A percentile compares a stretch with the other conserved stretches of the same genome.
Evolutionary conservation across 768 basidiomycete genomes (phyloP).

Genomic region (Tylopilus vinaceipallidus): DNA sequence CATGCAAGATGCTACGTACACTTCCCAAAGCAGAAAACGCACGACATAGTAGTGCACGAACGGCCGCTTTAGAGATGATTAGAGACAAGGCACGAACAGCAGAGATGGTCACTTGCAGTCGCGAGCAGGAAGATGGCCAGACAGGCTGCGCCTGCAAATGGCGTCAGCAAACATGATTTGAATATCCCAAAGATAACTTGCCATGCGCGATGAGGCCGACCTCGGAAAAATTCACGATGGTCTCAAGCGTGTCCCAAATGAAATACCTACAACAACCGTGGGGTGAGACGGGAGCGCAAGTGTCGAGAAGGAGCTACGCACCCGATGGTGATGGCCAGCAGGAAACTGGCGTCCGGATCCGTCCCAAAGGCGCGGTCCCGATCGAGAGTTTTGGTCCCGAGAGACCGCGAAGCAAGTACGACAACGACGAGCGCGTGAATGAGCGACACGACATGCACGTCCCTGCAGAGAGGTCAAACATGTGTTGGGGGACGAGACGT

Average conservation of each 20-base stretch:
- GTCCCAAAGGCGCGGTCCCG: conserved; percentile 78
- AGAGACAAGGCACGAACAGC: conserved; percentile 1
- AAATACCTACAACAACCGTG: conserved; percentile 53
- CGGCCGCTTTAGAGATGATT: conserved; percentile 46
- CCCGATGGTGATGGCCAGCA: conserved; percentile 72
- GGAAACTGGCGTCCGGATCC: conserved; percentile 53
- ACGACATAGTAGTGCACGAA: conserved; percentile 79
- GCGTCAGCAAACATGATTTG: conserved; percentile 1
- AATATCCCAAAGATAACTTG: conserved; percentile 20
- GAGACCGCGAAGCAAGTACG: conserved; percentile 55
- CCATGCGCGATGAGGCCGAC: conserved; percentile 80
- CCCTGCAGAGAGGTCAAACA: conserved; percentile 42
- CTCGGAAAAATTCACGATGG: conserved; percentile 63
- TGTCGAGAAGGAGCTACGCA: conserved; percentile 32
- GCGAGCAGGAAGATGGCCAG: conserved; percentile 60
- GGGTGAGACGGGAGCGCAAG: neutral
- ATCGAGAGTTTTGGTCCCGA: conserved; percentile 46
- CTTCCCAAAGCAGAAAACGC: conserved; percentile 82
- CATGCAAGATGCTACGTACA: conserved; percentile 38
- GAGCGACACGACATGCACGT: conserved; percentile 70
- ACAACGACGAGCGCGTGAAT: conserved; percentile 68
- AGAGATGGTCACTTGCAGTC: conserved; percentile 51
- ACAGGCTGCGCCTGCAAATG: conserved; percentile 55
- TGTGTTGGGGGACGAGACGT: neutral
- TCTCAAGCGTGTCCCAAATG: conserved; percentile 80